These are phyloP conservation scores for Ogataea philodendri DNA, from an alignment of 805 yeast genomes.

Conservation along the genomic window DNA sequence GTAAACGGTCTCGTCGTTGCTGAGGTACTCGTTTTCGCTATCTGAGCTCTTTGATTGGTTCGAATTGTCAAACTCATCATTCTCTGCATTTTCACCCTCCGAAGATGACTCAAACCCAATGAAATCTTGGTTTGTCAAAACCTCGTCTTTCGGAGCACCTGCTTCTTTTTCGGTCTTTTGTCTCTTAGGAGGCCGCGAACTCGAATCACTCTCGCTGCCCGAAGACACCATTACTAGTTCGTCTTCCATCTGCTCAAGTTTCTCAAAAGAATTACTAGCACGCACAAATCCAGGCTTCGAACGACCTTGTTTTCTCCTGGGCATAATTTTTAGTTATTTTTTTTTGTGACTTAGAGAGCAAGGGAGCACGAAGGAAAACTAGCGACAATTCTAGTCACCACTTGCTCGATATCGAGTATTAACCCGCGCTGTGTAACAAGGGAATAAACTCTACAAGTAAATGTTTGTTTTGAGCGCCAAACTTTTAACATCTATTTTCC, in stretches of 20 bases:
- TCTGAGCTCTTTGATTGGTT: constrained; percentile 27
- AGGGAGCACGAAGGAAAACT: background rate
- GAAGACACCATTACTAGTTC: constrained; percentile 9
- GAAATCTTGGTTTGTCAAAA: constrained; percentile 48
- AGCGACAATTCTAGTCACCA: constrained; percentile 1
- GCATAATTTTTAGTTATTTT: constrained; percentile 6
- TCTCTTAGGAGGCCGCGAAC: constrained; percentile 15
- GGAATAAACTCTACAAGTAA: too few species aligned
- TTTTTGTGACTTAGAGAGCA: too few species aligned
- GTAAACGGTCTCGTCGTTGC: constrained; percentile 42
- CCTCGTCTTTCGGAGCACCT: constrained; percentile 30
- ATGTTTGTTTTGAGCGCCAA: too few species aligned
- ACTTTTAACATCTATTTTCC: too few species aligned
- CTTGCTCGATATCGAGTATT: too few species aligned
- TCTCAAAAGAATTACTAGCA: constrained; percentile 6
- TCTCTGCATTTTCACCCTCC: constrained; percentile 36
- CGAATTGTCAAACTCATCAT: constrained; percentile 33
- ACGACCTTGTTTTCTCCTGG: constrained; percentile 7
- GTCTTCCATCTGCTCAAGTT: constrained; percentile 3
- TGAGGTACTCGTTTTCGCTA: constrained; percentile 40
- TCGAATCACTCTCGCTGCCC: constrained; percentile 9
- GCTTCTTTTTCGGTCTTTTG: constrained; percentile 4
- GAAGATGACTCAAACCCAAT: constrained; percentile 55
- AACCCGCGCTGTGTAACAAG: too few species aligned
- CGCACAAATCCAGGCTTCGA: constrained; percentile 7